phyloP scores from a whole-genome alignment of 148 eudicot species.

The Diospyros lotus region DNA sequence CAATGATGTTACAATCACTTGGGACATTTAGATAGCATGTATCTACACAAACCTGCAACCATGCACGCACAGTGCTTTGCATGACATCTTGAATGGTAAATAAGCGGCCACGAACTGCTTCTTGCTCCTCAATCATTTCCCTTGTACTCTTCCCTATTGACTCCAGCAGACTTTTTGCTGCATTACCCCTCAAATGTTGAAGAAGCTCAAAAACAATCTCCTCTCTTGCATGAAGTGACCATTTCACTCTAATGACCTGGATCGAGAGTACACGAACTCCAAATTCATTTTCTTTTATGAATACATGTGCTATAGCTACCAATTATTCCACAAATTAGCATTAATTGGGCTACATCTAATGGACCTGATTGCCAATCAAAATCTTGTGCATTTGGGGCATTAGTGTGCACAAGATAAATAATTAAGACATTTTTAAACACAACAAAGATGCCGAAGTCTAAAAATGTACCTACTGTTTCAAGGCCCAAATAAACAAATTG shows the following conservation, averaged over 20 bases:
- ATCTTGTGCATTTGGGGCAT: too few relatives aligned
- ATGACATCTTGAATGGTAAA: slow-evolving; percentile 97
- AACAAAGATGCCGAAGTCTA: not conserved
- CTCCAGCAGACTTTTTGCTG: slow-evolving; percentile 57
- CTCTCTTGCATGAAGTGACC: slow-evolving; percentile 97
- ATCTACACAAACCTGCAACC: slow-evolving; percentile 74
- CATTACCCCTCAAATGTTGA: slow-evolving; percentile 70
- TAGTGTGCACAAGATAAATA: not conserved
- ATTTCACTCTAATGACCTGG: slow-evolving; percentile 93
- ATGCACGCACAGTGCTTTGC: slow-evolving; percentile 87
- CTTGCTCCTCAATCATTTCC: slow-evolving; percentile 91
- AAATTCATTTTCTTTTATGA: not conserved
- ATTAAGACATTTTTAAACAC: not conserved
- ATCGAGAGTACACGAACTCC: not conserved
- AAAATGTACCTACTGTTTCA: not conserved
- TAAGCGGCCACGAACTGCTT: slow-evolving; percentile 93
- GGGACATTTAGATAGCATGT: not conserved
- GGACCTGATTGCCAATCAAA: not conserved
- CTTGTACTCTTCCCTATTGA: slow-evolving; percentile 66
- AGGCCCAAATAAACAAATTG: too few relatives aligned
- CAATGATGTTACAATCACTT: too few relatives aligned
- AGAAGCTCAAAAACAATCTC: slow-evolving; percentile 94
- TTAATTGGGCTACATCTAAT: not conserved
- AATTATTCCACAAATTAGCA: not conserved
- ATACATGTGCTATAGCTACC: not conserved